Percentiles rank a stretch among this genome's conserved stretches.
Conservation (phyloP, 345 rosid genomes). For the Capsella bursapastoris region DNA sequence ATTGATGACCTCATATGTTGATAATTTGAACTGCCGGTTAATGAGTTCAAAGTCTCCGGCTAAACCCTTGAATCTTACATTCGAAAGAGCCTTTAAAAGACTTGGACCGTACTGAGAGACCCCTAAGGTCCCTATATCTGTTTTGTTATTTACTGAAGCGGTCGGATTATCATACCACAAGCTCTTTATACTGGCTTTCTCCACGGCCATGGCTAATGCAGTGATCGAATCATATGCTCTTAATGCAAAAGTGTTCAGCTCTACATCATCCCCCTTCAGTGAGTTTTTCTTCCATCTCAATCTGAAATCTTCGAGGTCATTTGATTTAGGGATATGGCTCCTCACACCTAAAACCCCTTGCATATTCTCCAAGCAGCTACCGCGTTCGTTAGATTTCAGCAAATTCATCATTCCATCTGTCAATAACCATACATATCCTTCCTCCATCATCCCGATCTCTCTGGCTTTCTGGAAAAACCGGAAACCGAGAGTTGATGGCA, state of each 20-base stretch:
- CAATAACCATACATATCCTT: conserved; percentile 64
- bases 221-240: conserved; percentile 54
- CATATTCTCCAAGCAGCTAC: conserved; percentile 30
- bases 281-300: conserved; percentile 39
- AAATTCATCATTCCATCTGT: conserved; percentile 37
- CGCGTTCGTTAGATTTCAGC: conserved; percentile 1
- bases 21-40: conserved; percentile 43
- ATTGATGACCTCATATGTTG: conserved; percentile 53
- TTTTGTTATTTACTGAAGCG: neutral
- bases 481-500: conserved; percentile 44
- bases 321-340: conserved; percentile 21
- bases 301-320: conserved; percentile 27
- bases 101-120: conserved; percentile 44
- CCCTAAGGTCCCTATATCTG: conserved; percentile 21
- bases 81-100: conserved; percentile 35
- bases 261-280: neutral
- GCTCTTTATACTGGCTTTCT: conserved; percentile 21
- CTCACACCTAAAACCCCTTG: conserved; percentile 48
- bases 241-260: conserved; percentile 24
- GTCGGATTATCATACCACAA: neutral
- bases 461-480: conserved; percentile 49
- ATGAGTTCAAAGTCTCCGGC: conserved; percentile 48
- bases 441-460: conserved; percentile 60
- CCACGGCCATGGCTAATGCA: conserved; percentile 52
- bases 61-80: conserved; percentile 47